These are phyloP conservation scores for Penicillium ucsense DNA, from an alignment of 495 filamentous ascomycete genomes.

Conservation along the genomic window DNA sequence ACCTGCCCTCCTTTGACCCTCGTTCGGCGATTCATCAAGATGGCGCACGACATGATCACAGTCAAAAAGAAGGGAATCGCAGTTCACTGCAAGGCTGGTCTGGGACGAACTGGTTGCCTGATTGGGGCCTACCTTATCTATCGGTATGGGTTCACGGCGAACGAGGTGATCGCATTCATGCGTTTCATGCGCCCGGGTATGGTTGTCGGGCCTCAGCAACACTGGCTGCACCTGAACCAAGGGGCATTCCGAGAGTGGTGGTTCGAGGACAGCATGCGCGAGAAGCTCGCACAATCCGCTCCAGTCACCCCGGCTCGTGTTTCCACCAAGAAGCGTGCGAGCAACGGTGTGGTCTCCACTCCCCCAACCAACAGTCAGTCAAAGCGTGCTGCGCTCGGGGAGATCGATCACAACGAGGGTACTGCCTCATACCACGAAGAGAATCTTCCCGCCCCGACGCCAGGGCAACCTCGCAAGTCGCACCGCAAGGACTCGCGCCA, in stretches of 20 bases:
- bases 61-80: conserved; percentile 81
- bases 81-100: conserved; percentile 95
- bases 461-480: conserved; percentile 88
- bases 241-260: conserved; percentile 96
- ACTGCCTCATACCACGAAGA: conserved; percentile 54
- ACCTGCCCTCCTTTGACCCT: conserved; percentile 82
- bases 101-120: conserved; percentile 92
- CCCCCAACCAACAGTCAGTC: conserved; percentile 69
- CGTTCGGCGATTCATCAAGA: conserved; percentile 84
- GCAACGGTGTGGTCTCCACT: conserved; percentile 62
- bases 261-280: conserved; percentile 78
- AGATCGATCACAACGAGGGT: conserved; percentile 73
- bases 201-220: conserved; percentile 98
- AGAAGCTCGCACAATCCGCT: conserved; percentile 50
- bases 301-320: conserved; percentile 73
- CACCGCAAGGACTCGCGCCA: conserved; percentile 51
- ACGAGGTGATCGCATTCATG: conserved; percentile 98
- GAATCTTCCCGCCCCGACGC: conserved; percentile 87
- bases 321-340: conserved; percentile 36
- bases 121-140: conserved; percentile 98
- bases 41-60: conserved; percentile 90
- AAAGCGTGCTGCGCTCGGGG: conserved; percentile 74
- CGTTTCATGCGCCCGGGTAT: conserved; percentile 98
- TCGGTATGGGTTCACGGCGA: conserved; percentile 94
- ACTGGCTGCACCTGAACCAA: conserved; percentile 98